Base-by-base conservation (phyloP, 495 filamentous ascomycete genomes). In the Neurospora hispaniola region DNA sequence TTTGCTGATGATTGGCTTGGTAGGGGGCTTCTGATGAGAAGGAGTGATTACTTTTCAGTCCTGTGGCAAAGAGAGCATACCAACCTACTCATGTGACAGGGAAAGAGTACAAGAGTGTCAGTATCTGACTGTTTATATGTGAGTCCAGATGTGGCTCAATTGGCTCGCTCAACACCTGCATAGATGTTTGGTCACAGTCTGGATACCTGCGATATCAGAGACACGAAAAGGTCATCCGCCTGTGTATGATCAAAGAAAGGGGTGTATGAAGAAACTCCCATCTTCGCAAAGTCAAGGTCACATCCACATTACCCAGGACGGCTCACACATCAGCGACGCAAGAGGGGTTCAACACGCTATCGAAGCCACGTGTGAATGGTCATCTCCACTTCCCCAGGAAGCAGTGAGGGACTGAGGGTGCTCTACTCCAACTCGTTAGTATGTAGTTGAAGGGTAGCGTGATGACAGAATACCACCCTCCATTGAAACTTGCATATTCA, bases 1-100 rank as follows among this genome's bases (percentile, higher is more conserved):
- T 41, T 35, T 82, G 12, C 39, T 77, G 4, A 71, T 71, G 2
- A 44, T 70, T 16, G 73, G 74, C 0, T 78, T 31, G 8, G 23
- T 12, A 38, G 77, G 78, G 43, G 75, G n/a, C 16, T 72, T 59
- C 72, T 68, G 6, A 18, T 79, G 27, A 66, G 12, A 59, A 59
- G 11, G 5, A 12, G 10, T 14, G 4, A 38, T 27, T 14, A 27
- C 11, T 27, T 12, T 66, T 35, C 27, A 3, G 9, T 38, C 27
- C 54, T 8, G 14, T 66, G 6, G 54, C 27, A 66, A 59, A 31
- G 54, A 66, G 20, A 59, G 12, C 20, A 59, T 27, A 23, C 18
- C 48, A 7, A 59, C 1, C 4, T 23, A 59, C 20, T 41, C 43
- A 35, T 16, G 14, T 42, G 71, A 54, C 46, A 42, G 20, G 40